Evolutionary conservation across 1,284 basidiomycete species (phyloP).

Genomic region (Volvariella volvacea): DNA sequence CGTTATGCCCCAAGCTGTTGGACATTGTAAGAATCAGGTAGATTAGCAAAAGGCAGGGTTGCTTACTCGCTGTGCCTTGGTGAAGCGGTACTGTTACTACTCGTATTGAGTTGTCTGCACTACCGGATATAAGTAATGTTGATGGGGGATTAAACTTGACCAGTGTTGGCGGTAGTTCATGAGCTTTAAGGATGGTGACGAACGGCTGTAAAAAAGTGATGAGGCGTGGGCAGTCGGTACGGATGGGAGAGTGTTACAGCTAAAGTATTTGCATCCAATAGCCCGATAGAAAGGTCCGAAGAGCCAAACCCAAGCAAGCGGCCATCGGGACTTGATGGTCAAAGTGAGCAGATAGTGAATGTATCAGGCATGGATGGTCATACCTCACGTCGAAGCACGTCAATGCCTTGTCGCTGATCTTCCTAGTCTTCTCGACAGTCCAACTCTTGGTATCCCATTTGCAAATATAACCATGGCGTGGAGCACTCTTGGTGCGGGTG

Average conservation of each 20-base stretch:
- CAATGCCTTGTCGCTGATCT: slow-evolving; percentile 71
- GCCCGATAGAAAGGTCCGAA: slow-evolving; percentile 82
- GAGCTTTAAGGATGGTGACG: slow-evolving; percentile 84
- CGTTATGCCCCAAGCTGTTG: slow-evolving; percentile 34
- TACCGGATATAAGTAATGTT: slow-evolving; percentile 82
- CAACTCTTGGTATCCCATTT: slow-evolving; percentile 61
- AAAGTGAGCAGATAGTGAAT: slow-evolving; percentile 4
- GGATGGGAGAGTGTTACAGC: slow-evolving; percentile 48
- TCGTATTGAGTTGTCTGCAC: slow-evolving; percentile 87
- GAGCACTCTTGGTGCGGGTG: slow-evolving; percentile 41
- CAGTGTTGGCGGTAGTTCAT: slow-evolving; percentile 91
- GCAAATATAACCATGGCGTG: slow-evolving; percentile 53
- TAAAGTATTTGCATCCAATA: slow-evolving; percentile 78
- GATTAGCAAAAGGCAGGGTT: slow-evolving; percentile 42
- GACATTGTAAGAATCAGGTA: slow-evolving; percentile 4
- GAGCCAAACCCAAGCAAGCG: slow-evolving; percentile 80
- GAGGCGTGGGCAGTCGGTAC: neutral
- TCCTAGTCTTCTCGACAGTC: slow-evolving; percentile 51
- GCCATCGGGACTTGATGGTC: slow-evolving; percentile 62
- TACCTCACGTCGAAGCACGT: slow-evolving; percentile 88
- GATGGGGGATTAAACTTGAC: slow-evolving; percentile 84
- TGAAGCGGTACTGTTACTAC: slow-evolving; percentile 64
- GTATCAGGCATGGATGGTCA: slow-evolving; percentile 10
- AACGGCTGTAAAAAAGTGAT: slow-evolving; percentile 53
- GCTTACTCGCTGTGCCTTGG: slow-evolving; percentile 27